These are phyloP conservation scores for Harringtonia aguacate DNA, from an alignment of 2,329 filamentous ascomycete genomes.

Conservation along the genomic window DNA sequence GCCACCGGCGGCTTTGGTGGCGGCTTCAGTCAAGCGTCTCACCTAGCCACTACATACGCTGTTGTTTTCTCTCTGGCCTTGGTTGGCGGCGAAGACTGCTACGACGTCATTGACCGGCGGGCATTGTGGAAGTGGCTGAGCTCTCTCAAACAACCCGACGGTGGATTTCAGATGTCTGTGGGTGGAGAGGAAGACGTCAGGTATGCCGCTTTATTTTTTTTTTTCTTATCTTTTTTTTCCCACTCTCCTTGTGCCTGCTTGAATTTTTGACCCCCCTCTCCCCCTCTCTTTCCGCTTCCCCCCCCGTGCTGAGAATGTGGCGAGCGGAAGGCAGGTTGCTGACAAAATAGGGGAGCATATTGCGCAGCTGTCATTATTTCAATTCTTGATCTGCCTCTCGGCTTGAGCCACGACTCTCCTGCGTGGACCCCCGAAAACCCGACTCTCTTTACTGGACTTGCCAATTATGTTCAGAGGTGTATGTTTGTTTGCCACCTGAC, in stretches of 20 bases:
- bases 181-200: constrained; percentile 90
- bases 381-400: constrained; percentile 68
- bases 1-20: constrained; percentile 78
- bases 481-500: constrained; percentile 12
- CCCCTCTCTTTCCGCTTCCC: not conserved
- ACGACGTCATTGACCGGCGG: constrained; percentile 67
- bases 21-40: constrained; percentile 81
- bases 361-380: constrained; percentile 80
- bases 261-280: not conserved
- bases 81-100: constrained; percentile 59
- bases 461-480: constrained; percentile 74
- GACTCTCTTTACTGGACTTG: constrained; percentile 59
- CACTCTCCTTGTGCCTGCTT: constrained; percentile 2
- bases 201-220: constrained; percentile 33
- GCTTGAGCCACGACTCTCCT: constrained; percentile 63
- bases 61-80: constrained; percentile 67
- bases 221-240: constrained; percentile 15
- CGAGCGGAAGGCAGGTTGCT: not conserved
- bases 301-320: not conserved
- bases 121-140: constrained; percentile 89
- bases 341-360: constrained; percentile 62
- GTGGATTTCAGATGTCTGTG: constrained; percentile 79
- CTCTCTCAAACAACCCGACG: constrained; percentile 72
- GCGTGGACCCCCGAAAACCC: constrained; percentile 51
- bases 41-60: constrained; percentile 84